Conservation (phyloP, 441 rosid genomes). For the Adansonia madagascariensis region DNA sequence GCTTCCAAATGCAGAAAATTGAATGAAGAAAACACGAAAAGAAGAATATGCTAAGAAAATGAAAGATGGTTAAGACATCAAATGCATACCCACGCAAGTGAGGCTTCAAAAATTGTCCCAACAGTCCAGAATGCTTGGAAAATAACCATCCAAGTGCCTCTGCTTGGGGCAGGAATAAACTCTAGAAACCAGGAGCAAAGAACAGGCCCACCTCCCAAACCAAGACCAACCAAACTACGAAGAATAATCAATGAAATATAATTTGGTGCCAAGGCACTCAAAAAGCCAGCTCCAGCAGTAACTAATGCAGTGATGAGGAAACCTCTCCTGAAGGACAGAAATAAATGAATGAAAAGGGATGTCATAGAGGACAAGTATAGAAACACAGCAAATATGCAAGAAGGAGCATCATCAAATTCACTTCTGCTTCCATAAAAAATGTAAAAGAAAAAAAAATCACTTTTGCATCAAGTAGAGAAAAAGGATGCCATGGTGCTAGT, state of each 20-base stretch:
- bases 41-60: background rate
- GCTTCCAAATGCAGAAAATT: background rate
- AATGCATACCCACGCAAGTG: conserved; percentile 81
- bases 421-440: background rate
- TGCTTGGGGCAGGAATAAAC: conserved; percentile 87
- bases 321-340: conserved; percentile 68
- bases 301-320: conserved; percentile 78
- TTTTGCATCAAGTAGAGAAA: conserved; percentile 4
- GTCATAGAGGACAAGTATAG: background rate
- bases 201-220: conserved; percentile 95
- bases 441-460: background rate
- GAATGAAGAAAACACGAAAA: background rate
- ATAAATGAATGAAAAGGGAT: conserved; percentile 21
- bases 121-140: conserved; percentile 85
- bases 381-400: conserved; percentile 6
- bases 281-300: conserved; percentile 74
- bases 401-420: conserved; percentile 6
- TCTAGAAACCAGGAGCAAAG: conserved; percentile 93
- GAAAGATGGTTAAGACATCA: conserved; percentile 26
- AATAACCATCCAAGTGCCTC: conserved; percentile 93
- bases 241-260: conserved; percentile 55
- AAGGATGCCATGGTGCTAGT: background rate
- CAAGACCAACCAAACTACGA: conserved; percentile 87
- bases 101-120: conserved; percentile 83
- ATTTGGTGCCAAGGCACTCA: conserved; percentile 79